Evolutionary conservation across 495 filamentous ascomycete genomes (phyloP).

Genomic region (Hyphodiscus hymeniophilus): DNA sequence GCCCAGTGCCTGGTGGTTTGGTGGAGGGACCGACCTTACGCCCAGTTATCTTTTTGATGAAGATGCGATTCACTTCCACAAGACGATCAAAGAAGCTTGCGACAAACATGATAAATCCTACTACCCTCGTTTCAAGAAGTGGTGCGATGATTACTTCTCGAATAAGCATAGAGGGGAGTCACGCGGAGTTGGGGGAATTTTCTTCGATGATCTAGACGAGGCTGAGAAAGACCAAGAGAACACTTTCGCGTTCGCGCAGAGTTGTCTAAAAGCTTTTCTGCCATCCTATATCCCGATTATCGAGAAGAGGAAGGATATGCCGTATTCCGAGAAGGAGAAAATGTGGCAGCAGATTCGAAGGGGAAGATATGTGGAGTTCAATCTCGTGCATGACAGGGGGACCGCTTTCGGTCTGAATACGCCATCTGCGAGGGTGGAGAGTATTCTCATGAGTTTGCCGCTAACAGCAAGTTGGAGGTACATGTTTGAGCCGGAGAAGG

Average conservation of each 20-base stretch:
- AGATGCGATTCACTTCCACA: conserved; percentile 95
- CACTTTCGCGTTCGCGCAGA: conserved; percentile 84
- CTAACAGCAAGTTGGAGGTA: conserved; percentile 92
- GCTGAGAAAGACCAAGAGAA: conserved; percentile 81
- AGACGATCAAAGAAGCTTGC: conserved; percentile 83
- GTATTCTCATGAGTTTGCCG: conserved; percentile 94
- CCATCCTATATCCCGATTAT: conserved; percentile 91
- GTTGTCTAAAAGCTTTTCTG: conserved; percentile 76
- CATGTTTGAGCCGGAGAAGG: conserved; percentile 77
- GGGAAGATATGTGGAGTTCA: conserved; percentile 96
- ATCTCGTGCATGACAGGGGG: conserved; percentile 93
- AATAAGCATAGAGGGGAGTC: conserved; percentile 83
- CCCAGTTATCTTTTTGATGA: conserved; percentile 94
- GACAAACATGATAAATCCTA: conserved; percentile 89
- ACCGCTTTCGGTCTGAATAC: conserved; percentile 93
- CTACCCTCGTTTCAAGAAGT: conserved; percentile 93
- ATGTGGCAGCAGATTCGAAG: conserved; percentile 93
- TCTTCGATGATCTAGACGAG: conserved; percentile 96
- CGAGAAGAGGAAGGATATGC: conserved; percentile 79
- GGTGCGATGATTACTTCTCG: conserved; percentile 97
- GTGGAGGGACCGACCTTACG: conserved; percentile 89
- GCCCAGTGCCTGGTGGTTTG: conserved; percentile 93
- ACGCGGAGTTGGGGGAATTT: conserved; percentile 92
- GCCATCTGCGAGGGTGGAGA: conserved; percentile 85
- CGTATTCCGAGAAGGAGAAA: conserved; percentile 76